Evolutionary conservation across 139 green algal genomes (phyloP), one percentile per base, ranked within the genome.

Genomic region (Tetratostichococcus sp.): DNA sequence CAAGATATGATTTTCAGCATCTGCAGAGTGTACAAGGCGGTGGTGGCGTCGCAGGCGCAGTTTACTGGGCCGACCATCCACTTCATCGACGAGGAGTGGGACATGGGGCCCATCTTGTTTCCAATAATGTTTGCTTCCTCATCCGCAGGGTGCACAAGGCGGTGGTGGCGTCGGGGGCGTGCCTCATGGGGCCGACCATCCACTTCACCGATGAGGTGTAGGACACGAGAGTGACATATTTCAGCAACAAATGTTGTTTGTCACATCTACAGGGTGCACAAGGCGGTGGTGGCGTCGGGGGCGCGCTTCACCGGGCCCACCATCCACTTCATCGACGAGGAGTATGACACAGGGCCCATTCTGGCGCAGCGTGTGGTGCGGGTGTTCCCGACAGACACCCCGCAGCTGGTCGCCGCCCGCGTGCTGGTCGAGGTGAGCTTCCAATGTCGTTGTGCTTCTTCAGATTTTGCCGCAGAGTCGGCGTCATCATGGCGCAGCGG

Each of bases 191-290:
- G 0, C 89, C 93, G 14, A 99, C 92, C 16, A 89, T 99, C 26
- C 96, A 99, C 80, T 99, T 99, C 90, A 94, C 98, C 42, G 90
- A 98, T 67, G 96, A 97, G 76, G 82, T 95, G 71, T 99, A 97
- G 76, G 96, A 99, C 86, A 93, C 87, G n/a, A n/a, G n/a, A n/a
- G n/a, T n/a, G n/a, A n/a, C n/a, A n/a, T n/a, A n/a, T n/a, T n/a
- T n/a, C n/a, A n/a, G n/a, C n/a, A n/a, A n/a, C n/a, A n/a, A n/a
- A n/a, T n/a, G n/a, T n/a, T n/a, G n/a, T n/a, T n/a, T n/a, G n/a
- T n/a, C n/a, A n/a, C n/a, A n/a, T n/a, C 39, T 50, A 11, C 39
- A 50, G 39, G 39, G 39, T 50, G 30, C 96, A 99, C 81, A 69
- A 87, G 23, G 94, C 93, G 4, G 96, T 99, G 1, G 80, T 99